Conservation (phyloP, 257 asterid species). For the Capsicum baccatum region DNA sequence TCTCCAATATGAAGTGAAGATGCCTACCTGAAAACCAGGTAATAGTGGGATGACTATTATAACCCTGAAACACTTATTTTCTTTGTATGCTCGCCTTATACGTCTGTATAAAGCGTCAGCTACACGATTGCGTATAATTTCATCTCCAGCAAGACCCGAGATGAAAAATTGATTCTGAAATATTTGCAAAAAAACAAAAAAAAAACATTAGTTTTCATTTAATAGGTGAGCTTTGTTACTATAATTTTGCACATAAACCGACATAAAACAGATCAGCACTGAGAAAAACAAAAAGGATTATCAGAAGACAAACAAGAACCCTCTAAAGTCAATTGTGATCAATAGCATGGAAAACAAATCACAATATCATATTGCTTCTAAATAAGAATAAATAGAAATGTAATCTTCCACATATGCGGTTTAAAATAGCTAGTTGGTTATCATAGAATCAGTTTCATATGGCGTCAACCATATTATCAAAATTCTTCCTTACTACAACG, state of each 20-base stretch:
- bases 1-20: conserved; percentile 23
- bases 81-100: conserved; percentile 73
- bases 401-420: neutral
- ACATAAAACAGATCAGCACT: neutral
- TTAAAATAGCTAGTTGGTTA: neutral
- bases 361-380: neutral
- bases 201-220: neutral
- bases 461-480: too few relatives aligned
- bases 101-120: conserved; percentile 86
- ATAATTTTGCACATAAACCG: neutral
- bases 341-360: neutral
- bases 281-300: neutral
- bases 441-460: neutral
- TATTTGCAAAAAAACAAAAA: conserved; percentile 22
- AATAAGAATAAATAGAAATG: neutral
- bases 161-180: conserved; percentile 92
- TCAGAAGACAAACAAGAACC: neutral
- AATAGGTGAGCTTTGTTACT: conserved; percentile 3
- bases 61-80: conserved; percentile 73
- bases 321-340: neutral
- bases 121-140: conserved; percentile 81
- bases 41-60: conserved; percentile 89
- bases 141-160: conserved; percentile 91
- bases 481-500: too few relatives aligned
- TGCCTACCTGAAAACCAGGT: conserved; percentile 90